Evolutionary conservation across 2,329 filamentous ascomycete genomes (phyloP).

Genomic region (Volutella citrinella): DNA sequence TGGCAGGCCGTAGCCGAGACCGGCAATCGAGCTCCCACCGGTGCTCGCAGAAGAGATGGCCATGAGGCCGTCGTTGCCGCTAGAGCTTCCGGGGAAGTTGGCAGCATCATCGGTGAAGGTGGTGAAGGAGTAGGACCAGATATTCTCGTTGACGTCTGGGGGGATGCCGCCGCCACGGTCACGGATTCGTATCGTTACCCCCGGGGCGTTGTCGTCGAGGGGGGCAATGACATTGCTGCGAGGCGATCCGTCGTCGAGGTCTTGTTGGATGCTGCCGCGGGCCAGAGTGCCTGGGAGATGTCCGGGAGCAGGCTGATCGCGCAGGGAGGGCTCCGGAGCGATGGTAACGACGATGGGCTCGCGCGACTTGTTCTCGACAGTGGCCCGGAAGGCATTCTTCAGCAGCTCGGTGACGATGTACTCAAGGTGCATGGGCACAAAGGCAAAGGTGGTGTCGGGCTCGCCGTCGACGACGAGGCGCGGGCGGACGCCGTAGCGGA

Average conservation of each 20-base stretch:
- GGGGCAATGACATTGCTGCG: conserved; percentile 50
- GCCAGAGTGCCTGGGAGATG: conserved; percentile 3
- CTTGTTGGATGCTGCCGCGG: conserved; percentile 7
- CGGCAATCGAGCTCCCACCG: conserved; percentile 81
- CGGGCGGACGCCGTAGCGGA: conserved; percentile 89
- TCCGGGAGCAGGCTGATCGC: conserved; percentile 20
- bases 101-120: conserved; percentile 70
- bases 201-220: conserved; percentile 66
- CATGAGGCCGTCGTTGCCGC: conserved; percentile 58
- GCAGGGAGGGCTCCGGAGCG: conserved; percentile 60
- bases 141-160: conserved; percentile 76
- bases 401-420: conserved; percentile 96
- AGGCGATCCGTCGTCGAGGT: conserved; percentile 38
- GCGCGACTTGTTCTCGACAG: conserved; percentile 76
- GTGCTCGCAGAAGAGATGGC: conserved; percentile 70
- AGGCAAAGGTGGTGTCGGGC: conserved; percentile 83
- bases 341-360: conserved; percentile 92
- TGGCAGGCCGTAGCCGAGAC: conserved; percentile 88
- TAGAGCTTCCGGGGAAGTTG: conserved; percentile 38
- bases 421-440: conserved; percentile 92
- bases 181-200: conserved; percentile 91
- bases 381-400: conserved; percentile 95
- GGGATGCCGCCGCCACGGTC: conserved; percentile 93
- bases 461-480: conserved; percentile 79
- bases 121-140: conserved; percentile 97